Evolutionary conservation across 352 stramenopile genomes (phyloP).

Genomic region (Salisapilia sapeloensis): DNA sequence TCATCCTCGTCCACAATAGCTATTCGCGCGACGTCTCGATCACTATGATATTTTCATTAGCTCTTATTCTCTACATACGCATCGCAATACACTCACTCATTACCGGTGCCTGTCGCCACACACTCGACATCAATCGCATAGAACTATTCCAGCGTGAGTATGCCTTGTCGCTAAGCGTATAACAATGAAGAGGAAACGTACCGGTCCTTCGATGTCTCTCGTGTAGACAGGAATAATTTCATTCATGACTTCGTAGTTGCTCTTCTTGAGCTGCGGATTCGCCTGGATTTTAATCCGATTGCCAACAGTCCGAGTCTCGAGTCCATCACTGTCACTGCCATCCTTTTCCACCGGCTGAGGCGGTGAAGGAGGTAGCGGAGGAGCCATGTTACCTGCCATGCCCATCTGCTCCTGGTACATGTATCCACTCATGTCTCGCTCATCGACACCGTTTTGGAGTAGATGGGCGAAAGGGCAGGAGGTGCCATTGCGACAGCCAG

Average conservation of each 20-base stretch:
- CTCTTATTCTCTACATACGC: neutral
- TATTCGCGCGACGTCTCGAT: slow-evolving; percentile 82
- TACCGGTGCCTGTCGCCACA: slow-evolving; percentile 74
- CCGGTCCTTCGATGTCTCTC: slow-evolving; percentile 57
- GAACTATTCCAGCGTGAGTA: slow-evolving; percentile 23
- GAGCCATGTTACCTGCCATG: slow-evolving; percentile 1
- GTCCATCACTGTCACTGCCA: slow-evolving; percentile 1
- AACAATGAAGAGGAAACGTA: slow-evolving; percentile 12
- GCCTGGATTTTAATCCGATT: slow-evolving; percentile 41
- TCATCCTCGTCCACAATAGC: slow-evolving; percentile 81
- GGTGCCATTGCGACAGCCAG: slow-evolving; percentile 45
- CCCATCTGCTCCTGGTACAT: slow-evolving; percentile 1
- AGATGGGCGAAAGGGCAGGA: slow-evolving; percentile 39
- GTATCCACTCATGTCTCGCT: slow-evolving; percentile 11
- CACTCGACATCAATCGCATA: slow-evolving; percentile 90
- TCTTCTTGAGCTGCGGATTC: slow-evolving; percentile 31
- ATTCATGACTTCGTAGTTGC: slow-evolving; percentile 51
- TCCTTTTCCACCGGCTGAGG: slow-evolving; percentile 1
- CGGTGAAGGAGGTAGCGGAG: slow-evolving; percentile 4
- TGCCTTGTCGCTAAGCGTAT: no score
- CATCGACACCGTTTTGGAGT: no score
- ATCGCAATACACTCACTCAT: slow-evolving; percentile 18
- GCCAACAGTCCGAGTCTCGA: slow-evolving; percentile 4
- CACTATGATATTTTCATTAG: slow-evolving; percentile 18
- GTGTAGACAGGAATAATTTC: slow-evolving; percentile 62